A percentile compares a stretch with the other conserved stretches of the same genome.
Evolutionary conservation across 1,284 basidiomycete genomes (phyloP).

Genomic region (Phellinidium pouzarii): DNA sequence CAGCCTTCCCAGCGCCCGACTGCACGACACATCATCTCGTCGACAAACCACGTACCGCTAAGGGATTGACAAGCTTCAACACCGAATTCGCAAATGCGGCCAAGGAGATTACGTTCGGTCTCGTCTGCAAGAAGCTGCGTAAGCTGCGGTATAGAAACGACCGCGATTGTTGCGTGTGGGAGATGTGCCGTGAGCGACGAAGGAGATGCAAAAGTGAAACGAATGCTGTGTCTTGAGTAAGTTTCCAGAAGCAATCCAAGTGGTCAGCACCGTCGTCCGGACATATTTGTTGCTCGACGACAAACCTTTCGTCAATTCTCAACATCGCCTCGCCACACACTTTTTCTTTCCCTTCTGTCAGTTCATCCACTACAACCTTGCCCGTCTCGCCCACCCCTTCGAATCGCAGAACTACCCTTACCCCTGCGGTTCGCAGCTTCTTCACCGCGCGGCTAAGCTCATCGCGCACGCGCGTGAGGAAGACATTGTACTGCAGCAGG

Average conservation of each 20-base stretch:
- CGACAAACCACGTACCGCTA: conserved; percentile 71
- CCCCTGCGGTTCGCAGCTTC: conserved; percentile 46
- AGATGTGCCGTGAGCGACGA: conserved; percentile 66
- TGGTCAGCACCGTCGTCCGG: too few relatives aligned
- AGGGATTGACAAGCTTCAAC: conserved; percentile 44
- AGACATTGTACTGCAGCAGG: conserved; percentile 67
- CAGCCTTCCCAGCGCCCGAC: conserved; percentile 77
- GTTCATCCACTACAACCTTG: conserved; percentile 42
- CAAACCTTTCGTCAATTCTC: conserved; percentile 58
- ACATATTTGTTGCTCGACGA: too few relatives aligned
- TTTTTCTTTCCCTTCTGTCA: conserved; percentile 28
- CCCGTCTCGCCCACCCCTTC: conserved; percentile 63
- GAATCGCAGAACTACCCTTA: conserved; percentile 53
- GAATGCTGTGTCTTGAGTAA: conserved; percentile 62
- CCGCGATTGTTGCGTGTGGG: conserved; percentile 63
- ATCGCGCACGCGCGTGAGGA: conserved; percentile 52
- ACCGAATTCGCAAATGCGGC: conserved; percentile 61
- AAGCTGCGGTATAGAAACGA: conserved; percentile 68
- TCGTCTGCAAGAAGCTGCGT: conserved; percentile 70
- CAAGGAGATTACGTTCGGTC: conserved; percentile 58
- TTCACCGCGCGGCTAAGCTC: conserved; percentile 47
- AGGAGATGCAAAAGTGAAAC: conserved; percentile 66
- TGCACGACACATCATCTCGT: conserved; percentile 51
- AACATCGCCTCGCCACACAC: conserved; percentile 65
- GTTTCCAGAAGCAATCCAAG: too few relatives aligned